Evolutionary conservation across 1,139 yeast species (phyloP), one percentile per base, ranked within the genome.

Genomic region (Geotrichum histeridarum): DNA sequence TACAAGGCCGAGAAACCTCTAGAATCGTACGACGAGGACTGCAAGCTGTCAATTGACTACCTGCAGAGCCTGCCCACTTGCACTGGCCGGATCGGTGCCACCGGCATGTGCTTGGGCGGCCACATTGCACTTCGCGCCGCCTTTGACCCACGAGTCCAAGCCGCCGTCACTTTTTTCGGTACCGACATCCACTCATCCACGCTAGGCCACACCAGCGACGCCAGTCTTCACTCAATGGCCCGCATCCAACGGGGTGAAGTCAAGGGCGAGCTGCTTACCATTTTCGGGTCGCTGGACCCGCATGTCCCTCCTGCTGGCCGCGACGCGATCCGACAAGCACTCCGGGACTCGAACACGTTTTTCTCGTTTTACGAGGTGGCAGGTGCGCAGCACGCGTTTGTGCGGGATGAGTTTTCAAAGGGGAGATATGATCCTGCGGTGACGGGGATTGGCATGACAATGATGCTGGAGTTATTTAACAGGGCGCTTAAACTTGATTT

Each of bases 41-140:
- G 78, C 63, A 74, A 71, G 49, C 71, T 86, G 58, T 76, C 88
- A 30, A 75, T 86, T 62, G 89, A 84, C 63, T 81, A 84, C 63
- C 74, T 86, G 59, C 67, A 69, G 52, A 65, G 77, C 2, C 73
- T 86, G 59, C 73, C 77, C 1, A 84, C 88, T 2, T 86, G 87
- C 67, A 83, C 80, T 60, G 93, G 93, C 45, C 79, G 77, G 58
- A 78, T 85, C 60, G 95, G 94, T 32, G 84, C 91, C 51, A 84
- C 93, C 1, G 95, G 95, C 27, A 86, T 86, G 91, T 86, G 95
- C 67, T 78, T 86, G 22, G 95, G 95, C 18, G 95, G 95, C 1
- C 94, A 86, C 66, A 73, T 86, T 64, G 93, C 95, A 0, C 84
- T 80, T 69, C 76, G 95, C 62, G 81, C 88, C 1, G 79, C 86